Percentiles rank a stretch among this genome's conserved stretches.
Evolutionary conservation across 305 asterid genomes (phyloP).

Genomic region (Striga hermonthica): DNA sequence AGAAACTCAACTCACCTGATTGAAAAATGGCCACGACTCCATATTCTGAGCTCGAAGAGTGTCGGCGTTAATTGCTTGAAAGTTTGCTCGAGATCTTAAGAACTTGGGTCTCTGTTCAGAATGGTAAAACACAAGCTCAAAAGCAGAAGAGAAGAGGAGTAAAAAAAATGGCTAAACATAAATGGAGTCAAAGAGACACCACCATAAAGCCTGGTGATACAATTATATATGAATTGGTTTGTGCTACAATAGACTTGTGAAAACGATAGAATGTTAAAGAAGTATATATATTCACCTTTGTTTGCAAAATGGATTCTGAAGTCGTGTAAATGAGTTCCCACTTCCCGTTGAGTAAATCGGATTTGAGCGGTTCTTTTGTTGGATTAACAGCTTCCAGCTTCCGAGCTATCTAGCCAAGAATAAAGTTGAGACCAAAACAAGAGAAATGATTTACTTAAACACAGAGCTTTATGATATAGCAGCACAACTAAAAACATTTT

Average conservation of each 20-base stretch:
- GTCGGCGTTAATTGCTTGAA: constrained; percentile 78
- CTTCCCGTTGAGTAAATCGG: constrained; percentile 66
- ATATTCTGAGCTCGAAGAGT: constrained; percentile 85
- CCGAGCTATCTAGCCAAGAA: constrained; percentile 51
- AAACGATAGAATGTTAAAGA: too few relatives aligned
- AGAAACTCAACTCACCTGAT: constrained; percentile 50
- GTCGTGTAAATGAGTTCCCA: constrained; percentile 94
- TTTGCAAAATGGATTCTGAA: constrained; percentile 74
- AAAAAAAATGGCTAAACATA: too few relatives aligned
- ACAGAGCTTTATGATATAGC: background rate
- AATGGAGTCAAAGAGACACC: too few relatives aligned
- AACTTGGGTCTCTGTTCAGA: constrained; percentile 77
- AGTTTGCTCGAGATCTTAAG: constrained; percentile 62
- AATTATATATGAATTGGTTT: too few relatives aligned
- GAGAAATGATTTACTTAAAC: background rate
- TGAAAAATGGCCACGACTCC: constrained; percentile 84
- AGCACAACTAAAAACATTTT: background rate
- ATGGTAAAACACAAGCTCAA: background rate
- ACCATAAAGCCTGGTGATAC: too few relatives aligned
- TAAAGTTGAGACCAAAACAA: background rate
- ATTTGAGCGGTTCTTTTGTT: constrained; percentile 69
- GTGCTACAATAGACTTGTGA: too few relatives aligned
- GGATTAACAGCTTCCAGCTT: constrained; percentile 70
- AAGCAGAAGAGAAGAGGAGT: too few relatives aligned
- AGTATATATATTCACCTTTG: constrained; percentile 42